phyloP scores from a whole-genome alignment of 2,329 filamentous ascomycete species.

The Pochonia chlamydosporia region DNA sequence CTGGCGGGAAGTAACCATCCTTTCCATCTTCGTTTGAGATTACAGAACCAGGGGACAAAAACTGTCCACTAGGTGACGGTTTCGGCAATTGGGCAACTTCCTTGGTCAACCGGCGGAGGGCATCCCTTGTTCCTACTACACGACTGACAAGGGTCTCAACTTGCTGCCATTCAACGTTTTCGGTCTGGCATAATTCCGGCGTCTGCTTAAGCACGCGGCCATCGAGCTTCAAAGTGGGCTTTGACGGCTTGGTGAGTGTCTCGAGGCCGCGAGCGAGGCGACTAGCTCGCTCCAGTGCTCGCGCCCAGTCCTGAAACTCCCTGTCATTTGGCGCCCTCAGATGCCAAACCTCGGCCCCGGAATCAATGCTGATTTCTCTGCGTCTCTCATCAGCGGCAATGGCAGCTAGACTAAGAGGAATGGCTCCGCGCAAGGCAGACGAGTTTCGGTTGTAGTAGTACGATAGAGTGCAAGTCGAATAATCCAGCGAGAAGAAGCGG shows the following conservation, averaged over 20 bases:
- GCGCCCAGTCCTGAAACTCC: conserved; percentile 85
- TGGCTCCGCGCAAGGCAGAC: conserved; percentile 83
- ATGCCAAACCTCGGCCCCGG: conserved; percentile 96
- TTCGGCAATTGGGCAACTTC: conserved; percentile 60
- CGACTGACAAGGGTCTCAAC: conserved; percentile 82
- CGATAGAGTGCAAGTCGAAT: conserved; percentile 86
- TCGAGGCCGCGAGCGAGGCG: conserved; percentile 54
- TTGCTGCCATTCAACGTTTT: conserved; percentile 80
- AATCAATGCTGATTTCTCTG: conserved; percentile 92
- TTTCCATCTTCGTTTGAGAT: conserved; percentile 15
- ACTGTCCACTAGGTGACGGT: conserved; percentile 19
- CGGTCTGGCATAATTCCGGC: conserved; percentile 38
- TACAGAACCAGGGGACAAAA: conserved; percentile 38
- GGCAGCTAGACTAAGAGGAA: conserved; percentile 85
- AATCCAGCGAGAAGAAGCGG: conserved; percentile 94
- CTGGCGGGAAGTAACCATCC: conserved; percentile 48
- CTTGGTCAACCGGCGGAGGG: conserved; percentile 77
- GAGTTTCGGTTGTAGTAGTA: conserved; percentile 96
- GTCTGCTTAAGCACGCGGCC: conserved; percentile 19
- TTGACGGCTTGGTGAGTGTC: conserved; percentile 19
- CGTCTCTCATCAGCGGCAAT: conserved; percentile 84
- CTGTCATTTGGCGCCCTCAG: conserved; percentile 73
- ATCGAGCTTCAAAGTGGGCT: conserved; percentile 20
- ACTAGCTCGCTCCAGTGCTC: conserved; percentile 77
- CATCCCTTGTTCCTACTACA: conserved; percentile 82